Base-by-base conservation (phyloP, 139 green algal species). In the Closterium sp. region DNA sequence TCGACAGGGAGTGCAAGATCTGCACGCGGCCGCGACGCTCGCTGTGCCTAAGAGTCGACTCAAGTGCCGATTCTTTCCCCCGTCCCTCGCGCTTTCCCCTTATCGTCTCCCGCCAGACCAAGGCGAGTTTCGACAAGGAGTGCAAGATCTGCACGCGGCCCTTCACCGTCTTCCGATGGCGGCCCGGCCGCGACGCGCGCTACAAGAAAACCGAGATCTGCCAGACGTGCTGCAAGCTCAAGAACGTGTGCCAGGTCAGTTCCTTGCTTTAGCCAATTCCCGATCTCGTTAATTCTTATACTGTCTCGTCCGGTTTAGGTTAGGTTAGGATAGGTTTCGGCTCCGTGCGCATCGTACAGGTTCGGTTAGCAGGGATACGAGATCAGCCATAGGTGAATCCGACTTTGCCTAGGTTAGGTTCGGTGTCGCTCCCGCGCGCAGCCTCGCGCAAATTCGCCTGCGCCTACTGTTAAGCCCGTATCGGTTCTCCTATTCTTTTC, bases 161-260 rank as follows among this genome's bases (percentile, higher is more conserved):
- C 36, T 96, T 95, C 90, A 94, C 91, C 1, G 91, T 96, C 1
- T 96, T 95, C 34, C 89, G 94, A 33, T 96, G 93, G 93, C 38
- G 91, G 33, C 94, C 94, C 3, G 94, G 94, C 10, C 86, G 88
- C 33, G 94, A 95, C 34, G 92, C 94, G 19, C 91, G 94, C 86
- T 95, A 95, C 89, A 99, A 99, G 95, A 99, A 98, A 93, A 99
- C 98, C 28, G 98, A 99, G 91, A 97, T 99, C 88, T 99, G 98
- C 92, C 97, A 99, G 91, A 97, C 98, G 90, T 98, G 98, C n/a
- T 97, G 97, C 33, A 99, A 99, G 91, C 96, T 97, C 21, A 99
- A 99, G 94, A 99, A 99, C 90, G 98, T 99, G 12, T 99, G 98
- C 95, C 92, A 94, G 90, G 88, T 93, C 31, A 99, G 96, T 96